Base-by-base conservation (phyloP, 352 stramenopile species). In the Pythium biforme region DNA sequence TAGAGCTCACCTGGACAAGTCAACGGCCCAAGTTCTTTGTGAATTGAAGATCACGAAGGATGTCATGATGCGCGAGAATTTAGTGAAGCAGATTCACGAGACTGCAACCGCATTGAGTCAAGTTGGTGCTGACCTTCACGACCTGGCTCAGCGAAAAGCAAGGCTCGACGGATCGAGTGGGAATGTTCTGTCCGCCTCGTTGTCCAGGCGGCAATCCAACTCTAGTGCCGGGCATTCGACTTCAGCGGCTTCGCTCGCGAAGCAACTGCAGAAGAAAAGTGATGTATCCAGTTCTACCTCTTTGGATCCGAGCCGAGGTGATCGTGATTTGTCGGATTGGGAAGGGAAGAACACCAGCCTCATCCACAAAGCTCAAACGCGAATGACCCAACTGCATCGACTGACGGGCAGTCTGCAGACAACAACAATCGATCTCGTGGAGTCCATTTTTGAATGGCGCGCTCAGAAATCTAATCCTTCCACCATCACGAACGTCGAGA, bases 51-150 rank as follows among this genome's bases (percentile, higher is more conserved):
- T 83, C 33, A 80, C 69, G 15, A 89, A 86, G 57, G 72, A 85
- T 17, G 85, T 89, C 46, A 70, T 86, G 54, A 66, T 82, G 60
- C 76, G 80, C 6, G 77, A 89, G 20, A 76, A 88, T 41, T 58
- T 76, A n/a, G 59, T 83, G 19, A 62, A 74, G 4, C 75, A 89
- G 40, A 55, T 89, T 29, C 68, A 70, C 8, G 64, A 80, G 3
- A 27, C 55, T 0, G n/a, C 69, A 3, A 46, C 53, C 1, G 17
- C 63, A 2, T 58, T 87, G 43, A 57, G 81, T 14, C 41, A 26
- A 7, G 39, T 86, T 20, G 58, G 70, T 15, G 50, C 39, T 4
- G 72, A 87, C 15, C 59, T 85, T 3, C 59, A 69, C 15, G 39
- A 66, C 23, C 62, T 74, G 3, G 56, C 75, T 14, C 27, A 47